Percentiles rank a stretch among this genome's conserved stretches.
Evolutionary conservation across 768 basidiomycete species (phyloP).

Genomic region (Psilocybe sp.): DNA sequence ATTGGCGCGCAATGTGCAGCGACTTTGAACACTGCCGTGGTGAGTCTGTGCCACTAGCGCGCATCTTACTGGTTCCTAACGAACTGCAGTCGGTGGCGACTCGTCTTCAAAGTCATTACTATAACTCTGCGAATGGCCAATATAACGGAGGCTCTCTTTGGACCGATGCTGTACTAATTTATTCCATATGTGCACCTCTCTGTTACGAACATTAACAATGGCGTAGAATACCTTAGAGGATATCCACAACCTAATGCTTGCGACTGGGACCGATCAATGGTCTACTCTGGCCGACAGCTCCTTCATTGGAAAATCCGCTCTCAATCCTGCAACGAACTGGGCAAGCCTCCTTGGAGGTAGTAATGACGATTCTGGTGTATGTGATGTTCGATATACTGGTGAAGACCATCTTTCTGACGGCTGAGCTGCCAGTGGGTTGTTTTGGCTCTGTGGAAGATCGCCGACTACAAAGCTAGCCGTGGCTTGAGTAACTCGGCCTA

Average conservation of each 20-base stretch:
- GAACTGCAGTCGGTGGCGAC: constrained; percentile 27
- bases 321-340: constrained; percentile 42
- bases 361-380: constrained; percentile 52
- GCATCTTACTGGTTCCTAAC: background rate
- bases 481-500: constrained; percentile 30
- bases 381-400: constrained; percentile 4
- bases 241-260: constrained; percentile 57
- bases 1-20: background rate
- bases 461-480: constrained; percentile 44
- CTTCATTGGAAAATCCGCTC: constrained; percentile 41
- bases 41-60: background rate
- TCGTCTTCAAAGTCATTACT: constrained; percentile 39
- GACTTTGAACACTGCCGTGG: constrained; percentile 16
- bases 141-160: constrained; percentile 51
- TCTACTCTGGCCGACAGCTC: constrained; percentile 39
- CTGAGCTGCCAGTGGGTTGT: constrained; percentile 45
- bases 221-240: constrained; percentile 55
- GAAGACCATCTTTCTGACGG: background rate
- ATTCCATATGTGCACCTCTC: background rate
- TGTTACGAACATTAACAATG: background rate
- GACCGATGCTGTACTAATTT: constrained; percentile 49
- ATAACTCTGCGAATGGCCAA: constrained; percentile 33
- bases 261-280: constrained; percentile 39
- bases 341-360: constrained; percentile 39
- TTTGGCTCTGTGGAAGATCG: constrained; percentile 56